Percentiles rank a stretch among this genome's conserved stretches.
phyloP scores from a whole-genome alignment of 2,329 filamentous ascomycete genomes.

The Beauveria caledonica region DNA sequence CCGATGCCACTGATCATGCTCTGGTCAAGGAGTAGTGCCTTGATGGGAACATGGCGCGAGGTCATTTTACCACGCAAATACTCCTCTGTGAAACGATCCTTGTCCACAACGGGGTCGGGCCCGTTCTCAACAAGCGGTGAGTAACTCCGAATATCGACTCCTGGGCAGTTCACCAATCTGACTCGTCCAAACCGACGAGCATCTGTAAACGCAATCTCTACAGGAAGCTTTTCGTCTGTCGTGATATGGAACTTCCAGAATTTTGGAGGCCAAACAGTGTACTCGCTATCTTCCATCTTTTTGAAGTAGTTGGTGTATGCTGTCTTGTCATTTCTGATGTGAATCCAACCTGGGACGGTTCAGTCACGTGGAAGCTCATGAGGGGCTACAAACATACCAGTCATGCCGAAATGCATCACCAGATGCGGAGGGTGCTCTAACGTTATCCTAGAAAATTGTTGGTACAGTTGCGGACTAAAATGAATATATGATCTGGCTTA shows the following conservation, averaged over 20 bases:
- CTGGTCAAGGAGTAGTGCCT: constrained; percentile 83
- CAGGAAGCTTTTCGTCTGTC: constrained; percentile 43
- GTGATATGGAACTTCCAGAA: constrained; percentile 81
- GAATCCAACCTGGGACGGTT: constrained; percentile 60
- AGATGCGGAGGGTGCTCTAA: constrained; percentile 74
- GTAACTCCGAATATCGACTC: constrained; percentile 63
- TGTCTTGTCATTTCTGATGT: constrained; percentile 71
- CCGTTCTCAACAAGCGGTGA: constrained; percentile 85
- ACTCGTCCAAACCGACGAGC: constrained; percentile 70
- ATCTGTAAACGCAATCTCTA: constrained; percentile 75
- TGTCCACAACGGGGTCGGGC: constrained; percentile 82
- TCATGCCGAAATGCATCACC: constrained; percentile 81
- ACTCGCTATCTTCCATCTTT: constrained; percentile 51
- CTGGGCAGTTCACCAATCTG: constrained; percentile 73
- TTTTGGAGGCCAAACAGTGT: constrained; percentile 72
- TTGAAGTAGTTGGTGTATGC: constrained; percentile 79
- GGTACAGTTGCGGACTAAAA: not conserved
- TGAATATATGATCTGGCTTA: constrained; percentile 20
- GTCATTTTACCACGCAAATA: constrained; percentile 67
- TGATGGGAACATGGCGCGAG: constrained; percentile 76
- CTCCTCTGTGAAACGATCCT: constrained; percentile 63
- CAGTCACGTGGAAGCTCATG: not conserved
- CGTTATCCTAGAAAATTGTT: constrained; percentile 26
- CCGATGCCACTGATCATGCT: constrained; percentile 84
- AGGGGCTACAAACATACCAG: constrained; percentile 30